Evolutionary conservation across 2,329 filamentous ascomycete genomes (phyloP).

Genomic region (Ophiostoma triangulosporum): DNA sequence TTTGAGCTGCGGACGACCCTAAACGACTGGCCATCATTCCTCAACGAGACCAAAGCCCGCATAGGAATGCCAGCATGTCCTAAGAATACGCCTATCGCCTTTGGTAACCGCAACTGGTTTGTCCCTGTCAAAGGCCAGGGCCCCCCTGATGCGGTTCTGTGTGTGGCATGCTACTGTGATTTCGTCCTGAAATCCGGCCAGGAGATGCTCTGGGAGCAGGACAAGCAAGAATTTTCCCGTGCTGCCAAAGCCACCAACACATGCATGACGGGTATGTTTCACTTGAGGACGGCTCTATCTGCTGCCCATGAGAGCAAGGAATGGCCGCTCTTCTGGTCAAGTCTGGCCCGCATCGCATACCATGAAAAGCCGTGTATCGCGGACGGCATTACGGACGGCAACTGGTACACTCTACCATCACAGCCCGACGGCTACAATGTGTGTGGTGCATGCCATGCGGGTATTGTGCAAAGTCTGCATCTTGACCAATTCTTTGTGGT

Average conservation of each 20-base stretch:
- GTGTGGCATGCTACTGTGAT: constrained; percentile 26
- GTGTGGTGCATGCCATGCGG: constrained; percentile 24
- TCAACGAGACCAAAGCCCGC: constrained; percentile 17
- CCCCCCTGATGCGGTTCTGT: constrained; percentile 20
- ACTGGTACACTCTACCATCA: constrained; percentile 23
- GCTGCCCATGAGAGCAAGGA: constrained; percentile 20
- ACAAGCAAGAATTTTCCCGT: constrained; percentile 5
- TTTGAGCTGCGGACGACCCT: constrained; percentile 17
- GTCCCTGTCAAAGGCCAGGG: constrained; percentile 16
- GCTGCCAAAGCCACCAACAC: constrained; percentile 15
- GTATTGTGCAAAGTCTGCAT: constrained; percentile 20
- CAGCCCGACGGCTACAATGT: constrained; percentile 22
- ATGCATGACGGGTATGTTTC: constrained; percentile 18
- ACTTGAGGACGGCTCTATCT: constrained; percentile 20
- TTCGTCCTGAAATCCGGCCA: constrained; percentile 18
- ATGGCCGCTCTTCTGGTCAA: constrained; percentile 22
- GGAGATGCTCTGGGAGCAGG: constrained; percentile 13
- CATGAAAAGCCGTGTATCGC: constrained; percentile 20
- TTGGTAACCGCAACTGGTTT: constrained; percentile 20
- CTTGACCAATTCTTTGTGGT: constrained; percentile 20
- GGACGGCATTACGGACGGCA: constrained; percentile 18
- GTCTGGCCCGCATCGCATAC: constrained; percentile 16
- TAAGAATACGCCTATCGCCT: neutral
- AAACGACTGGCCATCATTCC: constrained; percentile 23
- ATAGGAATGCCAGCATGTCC: constrained; percentile 6